phyloP scores from a whole-genome alignment of 2,329 filamentous ascomycete genomes.

The Fusarium lateritium region DNA sequence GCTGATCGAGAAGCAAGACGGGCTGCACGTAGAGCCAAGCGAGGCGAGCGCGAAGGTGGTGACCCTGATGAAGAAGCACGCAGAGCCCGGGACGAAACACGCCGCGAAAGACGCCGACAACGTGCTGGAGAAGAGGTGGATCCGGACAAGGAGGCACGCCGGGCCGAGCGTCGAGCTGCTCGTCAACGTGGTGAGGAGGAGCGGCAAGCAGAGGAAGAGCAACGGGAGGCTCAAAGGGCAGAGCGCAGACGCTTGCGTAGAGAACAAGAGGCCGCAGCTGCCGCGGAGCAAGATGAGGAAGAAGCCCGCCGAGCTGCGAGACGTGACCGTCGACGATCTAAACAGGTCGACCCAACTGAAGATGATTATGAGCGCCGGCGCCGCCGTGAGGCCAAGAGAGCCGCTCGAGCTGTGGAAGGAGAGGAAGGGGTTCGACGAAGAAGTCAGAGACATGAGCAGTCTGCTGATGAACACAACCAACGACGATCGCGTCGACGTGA shows the following conservation, averaged over 20 bases:
- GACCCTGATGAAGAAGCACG: slow-evolving; percentile 72
- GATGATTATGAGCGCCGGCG: slow-evolving; percentile 70
- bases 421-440: slow-evolving; percentile 53
- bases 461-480: slow-evolving; percentile 63
- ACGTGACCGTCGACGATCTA: slow-evolving; percentile 65
- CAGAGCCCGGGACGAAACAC: slow-evolving; percentile 68
- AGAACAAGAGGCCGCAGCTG: slow-evolving; percentile 63
- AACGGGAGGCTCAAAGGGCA: slow-evolving; percentile 64
- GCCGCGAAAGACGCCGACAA: slow-evolving; percentile 68
- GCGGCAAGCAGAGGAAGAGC: slow-evolving; percentile 64
- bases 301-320: slow-evolving; percentile 63
- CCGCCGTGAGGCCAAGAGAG: slow-evolving; percentile 67
- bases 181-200: slow-evolving; percentile 60
- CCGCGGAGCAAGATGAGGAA: slow-evolving; percentile 60
- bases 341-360: slow-evolving; percentile 61
- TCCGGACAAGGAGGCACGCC: slow-evolving; percentile 67
- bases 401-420: slow-evolving; percentile 58
- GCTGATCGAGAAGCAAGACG: slow-evolving; percentile 73
- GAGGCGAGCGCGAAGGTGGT: slow-evolving; percentile 64
- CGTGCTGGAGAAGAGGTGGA: slow-evolving; percentile 67
- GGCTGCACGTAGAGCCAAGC: slow-evolving; percentile 73
- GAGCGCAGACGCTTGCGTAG: slow-evolving; percentile 66
- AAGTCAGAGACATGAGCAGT: slow-evolving; percentile 54
- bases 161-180: slow-evolving; percentile 66
- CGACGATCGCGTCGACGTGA: slow-evolving; percentile 58